Evolutionary conservation across 805 yeast genomes (phyloP), one percentile per base, ranked within the genome.

Genomic region (Sugiyamaella chiloensis): DNA sequence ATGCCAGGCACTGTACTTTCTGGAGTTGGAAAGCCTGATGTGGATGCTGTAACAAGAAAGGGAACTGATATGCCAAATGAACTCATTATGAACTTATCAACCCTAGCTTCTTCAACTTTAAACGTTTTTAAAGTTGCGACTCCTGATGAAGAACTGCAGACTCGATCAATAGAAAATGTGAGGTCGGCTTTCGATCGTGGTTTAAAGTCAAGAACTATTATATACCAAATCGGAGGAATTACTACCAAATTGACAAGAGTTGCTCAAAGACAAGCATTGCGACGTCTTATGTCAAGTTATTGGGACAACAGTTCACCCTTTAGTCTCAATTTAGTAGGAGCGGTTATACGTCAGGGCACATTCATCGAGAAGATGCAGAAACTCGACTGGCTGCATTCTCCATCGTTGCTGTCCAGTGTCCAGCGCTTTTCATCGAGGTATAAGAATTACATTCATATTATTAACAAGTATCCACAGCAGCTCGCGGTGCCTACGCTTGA

Each of bases 351-450:
- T 2, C 59, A 57, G 40, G 27, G 52, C 16, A 16, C 47, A 8
- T 57, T 54, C 42, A 35, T 47, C 3, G 53, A 49, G 14, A 50
- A 45, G 32, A 55, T 57, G 55, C 47, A 51, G n/a, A 45, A 47
- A 7, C 24, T 53, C 24, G 53, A 47, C 14, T 57, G 58, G 55
- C 17, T 50, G 11, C 36, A 44, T 24, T 47, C 53, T 17, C 59
- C 60, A 16, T 39, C 55, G 5, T 40, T 50, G 14, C 19, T 8
- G 8, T n/a, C 37, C 12, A 47, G 52, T 1, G 27, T 55, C 21
- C n/a, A 46, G 9, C 30, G 50, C 2, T 26, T 40, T 4, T 40
- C 48, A 4, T 44, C 32, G 14, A 50, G 50, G 21, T 47, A 55
- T 9, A 26, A 31, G 11, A 24, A 46, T 21, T 57, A 52, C 24